Evolutionary conservation across 2,329 filamentous ascomycete genomes (phyloP).

Genomic region (Fusarium equiseti): DNA sequence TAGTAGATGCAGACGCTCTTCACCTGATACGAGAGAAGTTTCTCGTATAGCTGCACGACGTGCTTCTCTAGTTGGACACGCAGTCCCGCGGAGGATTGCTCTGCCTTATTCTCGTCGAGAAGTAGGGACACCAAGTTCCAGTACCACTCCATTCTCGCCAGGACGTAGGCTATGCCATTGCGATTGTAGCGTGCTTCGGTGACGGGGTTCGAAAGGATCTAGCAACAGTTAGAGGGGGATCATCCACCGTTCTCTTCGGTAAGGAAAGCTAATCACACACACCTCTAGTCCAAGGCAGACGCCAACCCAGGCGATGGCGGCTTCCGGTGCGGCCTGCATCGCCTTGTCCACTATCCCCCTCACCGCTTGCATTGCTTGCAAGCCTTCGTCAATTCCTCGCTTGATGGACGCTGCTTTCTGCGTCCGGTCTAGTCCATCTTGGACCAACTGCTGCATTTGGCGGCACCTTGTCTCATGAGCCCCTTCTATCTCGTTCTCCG

Average conservation of each 20-base stretch:
- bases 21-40: conserved; percentile 9
- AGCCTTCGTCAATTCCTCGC: conserved; percentile 37
- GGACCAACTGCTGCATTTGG: too few species aligned
- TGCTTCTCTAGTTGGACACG: neutral
- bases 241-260: too few species aligned
- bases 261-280: too few species aligned
- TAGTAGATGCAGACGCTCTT: conserved; percentile 8
- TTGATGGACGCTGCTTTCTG: conserved; percentile 44
- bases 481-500: too few species aligned
- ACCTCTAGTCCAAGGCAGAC: too few species aligned
- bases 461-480: too few species aligned
- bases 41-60: conserved; percentile 4
- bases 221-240: too few species aligned
- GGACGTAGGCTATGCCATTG: too few species aligned
- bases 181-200: too few species aligned
- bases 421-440: conserved; percentile 46
- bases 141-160: conserved; percentile 50
- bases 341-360: conserved; percentile 46
- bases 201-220: too few species aligned
- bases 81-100: conserved; percentile 7
- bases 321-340: conserved; percentile 49
- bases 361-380: conserved; percentile 41
- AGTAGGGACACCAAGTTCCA: conserved; percentile 50
- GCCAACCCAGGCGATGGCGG: conserved; percentile 50
- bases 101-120: conserved; percentile 39